Evolutionary conservation across 1,284 basidiomycete species (phyloP).

Genomic region (Ustilago bromivora): DNA sequence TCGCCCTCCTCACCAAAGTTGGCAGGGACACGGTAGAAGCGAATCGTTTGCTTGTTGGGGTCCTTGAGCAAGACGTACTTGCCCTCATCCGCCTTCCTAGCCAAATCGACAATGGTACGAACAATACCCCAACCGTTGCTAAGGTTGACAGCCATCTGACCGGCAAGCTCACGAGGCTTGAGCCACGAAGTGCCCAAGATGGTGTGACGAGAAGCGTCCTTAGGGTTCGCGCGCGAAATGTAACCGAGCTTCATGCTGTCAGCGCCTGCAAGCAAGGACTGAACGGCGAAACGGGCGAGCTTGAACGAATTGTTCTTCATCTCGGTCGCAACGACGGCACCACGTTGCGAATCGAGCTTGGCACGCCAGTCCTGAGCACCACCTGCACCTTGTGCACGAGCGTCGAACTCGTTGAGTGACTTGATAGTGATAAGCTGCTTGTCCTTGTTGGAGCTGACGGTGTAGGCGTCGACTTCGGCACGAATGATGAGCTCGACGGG

Average conservation of each 20-base stretch:
- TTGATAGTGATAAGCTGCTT: constrained; percentile 78
- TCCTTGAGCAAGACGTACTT: constrained; percentile 69
- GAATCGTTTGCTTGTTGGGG: constrained; percentile 79
- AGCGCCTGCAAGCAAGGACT: constrained; percentile 93
- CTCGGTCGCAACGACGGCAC: constrained; percentile 97
- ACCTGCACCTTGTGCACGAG: constrained; percentile 87
- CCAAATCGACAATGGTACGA: constrained; percentile 66
- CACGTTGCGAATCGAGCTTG: constrained; percentile 94
- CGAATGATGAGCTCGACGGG: constrained; percentile 87
- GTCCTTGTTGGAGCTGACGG: constrained; percentile 53
- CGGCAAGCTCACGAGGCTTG: constrained; percentile 93
- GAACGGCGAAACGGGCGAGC: constrained; percentile 96
- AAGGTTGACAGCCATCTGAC: constrained; percentile 93
- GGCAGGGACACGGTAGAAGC: constrained; percentile 90
- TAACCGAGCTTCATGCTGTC: constrained; percentile 97
- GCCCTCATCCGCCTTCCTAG: constrained; percentile 57
- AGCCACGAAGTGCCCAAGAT: constrained; percentile 94
- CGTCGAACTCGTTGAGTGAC: constrained; percentile 96
- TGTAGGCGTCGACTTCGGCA: constrained; percentile 94
- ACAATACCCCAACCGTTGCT: constrained; percentile 99
- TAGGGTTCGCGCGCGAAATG: constrained; percentile 91
- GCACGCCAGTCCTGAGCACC: constrained; percentile 96
- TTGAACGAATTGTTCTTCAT: constrained; percentile 99
- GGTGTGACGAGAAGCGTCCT: constrained; percentile 94
- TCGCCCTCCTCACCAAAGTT: constrained; percentile 77